phyloP scores from a whole-genome alignment of 768 basidiomycete species.

The Mycena epipterygia region DNA sequence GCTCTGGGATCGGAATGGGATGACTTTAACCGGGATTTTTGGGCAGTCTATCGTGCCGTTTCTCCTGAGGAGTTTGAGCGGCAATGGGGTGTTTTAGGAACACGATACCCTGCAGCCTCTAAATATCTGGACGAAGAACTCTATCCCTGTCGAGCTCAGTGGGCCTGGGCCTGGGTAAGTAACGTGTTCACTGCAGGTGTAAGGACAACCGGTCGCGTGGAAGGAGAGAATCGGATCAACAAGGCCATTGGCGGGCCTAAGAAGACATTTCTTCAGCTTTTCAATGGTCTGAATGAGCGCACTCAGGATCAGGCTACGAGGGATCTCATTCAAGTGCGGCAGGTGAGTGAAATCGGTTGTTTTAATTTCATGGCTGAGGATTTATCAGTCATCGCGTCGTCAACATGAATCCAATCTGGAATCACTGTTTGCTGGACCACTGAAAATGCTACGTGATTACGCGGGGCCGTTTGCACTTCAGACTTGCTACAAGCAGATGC shows the following conservation, averaged over 20 bases:
- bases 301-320: constrained; percentile 37
- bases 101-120: constrained; percentile 33
- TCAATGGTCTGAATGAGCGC: constrained; percentile 42
- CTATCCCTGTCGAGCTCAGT: constrained; percentile 46
- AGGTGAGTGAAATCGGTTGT: constrained; percentile 29
- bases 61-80: constrained; percentile 49
- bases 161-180: constrained; percentile 52
- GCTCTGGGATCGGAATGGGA: constrained; percentile 38
- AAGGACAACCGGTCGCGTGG: constrained; percentile 48
- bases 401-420: constrained; percentile 46
- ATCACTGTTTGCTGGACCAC: constrained; percentile 40
- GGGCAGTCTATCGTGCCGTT: constrained; percentile 44
- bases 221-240: constrained; percentile 47
- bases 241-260: constrained; percentile 44
- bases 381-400: constrained; percentile 41
- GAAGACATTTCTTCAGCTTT: constrained; percentile 39
- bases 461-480: constrained; percentile 49
- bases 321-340: constrained; percentile 38
- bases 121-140: constrained; percentile 46
- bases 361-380: not conserved
- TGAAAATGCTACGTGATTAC: constrained; percentile 41
- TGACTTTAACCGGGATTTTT: constrained; percentile 45
- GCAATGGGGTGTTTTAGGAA: constrained; percentile 32
- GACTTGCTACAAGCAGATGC: constrained; percentile 47
- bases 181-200: constrained; percentile 49